Conservation (phyloP, 148 eudicot genomes). For the Drosera capensis region DNA sequence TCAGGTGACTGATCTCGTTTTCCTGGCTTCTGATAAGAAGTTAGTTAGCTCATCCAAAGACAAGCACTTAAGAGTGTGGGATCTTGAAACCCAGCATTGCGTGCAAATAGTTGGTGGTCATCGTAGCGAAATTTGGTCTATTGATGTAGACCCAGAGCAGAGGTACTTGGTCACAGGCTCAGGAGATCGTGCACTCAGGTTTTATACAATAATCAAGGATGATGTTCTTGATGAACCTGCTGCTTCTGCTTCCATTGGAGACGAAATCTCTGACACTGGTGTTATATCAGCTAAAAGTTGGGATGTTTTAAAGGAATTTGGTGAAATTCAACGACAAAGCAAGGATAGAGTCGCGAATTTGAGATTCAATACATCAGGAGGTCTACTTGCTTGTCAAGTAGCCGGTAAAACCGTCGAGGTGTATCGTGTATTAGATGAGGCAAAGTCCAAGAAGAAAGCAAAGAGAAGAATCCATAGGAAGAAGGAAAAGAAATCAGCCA, state of each 20-base stretch:
- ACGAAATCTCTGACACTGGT: conserved; percentile 15
- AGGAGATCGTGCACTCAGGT: conserved; percentile 74
- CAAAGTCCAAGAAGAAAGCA: conserved; percentile 79
- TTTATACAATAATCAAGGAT: conserved; percentile 42
- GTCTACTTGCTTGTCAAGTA: conserved; percentile 79
- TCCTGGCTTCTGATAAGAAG: conserved; percentile 70
- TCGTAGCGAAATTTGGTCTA: conserved; percentile 94
- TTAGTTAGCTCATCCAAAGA: conserved; percentile 95
- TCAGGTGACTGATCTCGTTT: conserved; percentile 82
- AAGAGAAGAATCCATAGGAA: conserved; percentile 73
- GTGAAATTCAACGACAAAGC: conserved; percentile 69
- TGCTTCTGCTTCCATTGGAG: conserved; percentile 14
- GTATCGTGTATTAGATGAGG: conserved; percentile 65
- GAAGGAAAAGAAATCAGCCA: conserved; percentile 61
- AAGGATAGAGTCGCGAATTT: conserved; percentile 81
- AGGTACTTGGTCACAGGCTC: conserved; percentile 83
- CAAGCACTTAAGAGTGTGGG: conserved; percentile 94
- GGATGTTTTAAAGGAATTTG: conserved; percentile 76
- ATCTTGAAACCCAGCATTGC: conserved; percentile 89
- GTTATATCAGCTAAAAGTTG: conserved; percentile 28
- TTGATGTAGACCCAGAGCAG: conserved; percentile 68
- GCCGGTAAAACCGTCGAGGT: conserved; percentile 90
- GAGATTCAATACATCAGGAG: conserved; percentile 61
- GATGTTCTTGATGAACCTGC: conserved; percentile 22
- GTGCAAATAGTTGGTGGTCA: conserved; percentile 92